Base-by-base conservation (phyloP, 2,329 filamentous ascomycete genomes). In the Colletotrichum tropicale region DNA sequence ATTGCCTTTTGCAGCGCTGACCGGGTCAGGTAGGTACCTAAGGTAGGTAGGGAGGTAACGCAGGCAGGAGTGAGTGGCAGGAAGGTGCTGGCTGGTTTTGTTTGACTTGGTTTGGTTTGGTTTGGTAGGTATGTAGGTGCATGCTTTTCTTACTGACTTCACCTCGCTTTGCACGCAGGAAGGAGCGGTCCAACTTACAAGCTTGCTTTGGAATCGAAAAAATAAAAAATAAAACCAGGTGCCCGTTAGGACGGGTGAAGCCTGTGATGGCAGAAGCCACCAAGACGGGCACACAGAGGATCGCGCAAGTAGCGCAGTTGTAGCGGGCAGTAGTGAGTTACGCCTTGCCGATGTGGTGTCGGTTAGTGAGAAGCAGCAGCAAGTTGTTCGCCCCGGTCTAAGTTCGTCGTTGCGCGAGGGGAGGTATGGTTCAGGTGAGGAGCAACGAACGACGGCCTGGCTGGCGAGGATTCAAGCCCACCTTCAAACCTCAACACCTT, bases 371-470 rank as follows among this genome's bases (percentile, higher is more conserved):
- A 71, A 58, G 60, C 60, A 58, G 58, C 58, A 61, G 55, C 36
- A 38, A 36, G 43, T 34, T 56, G 15, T 15, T 67, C 30, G 60
- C 58, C 66, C 70, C 56, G 55, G 38, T 62, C 56, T 43, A 16
- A 55, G 58, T 60, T 65, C 26, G 56, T 62, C 56, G 66, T 68
- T 68, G 66, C 66, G 66, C 66, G 48, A 36, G 30, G 24, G 36
- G 16, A 65, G 55, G 71, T 60, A 71, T 38, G 24, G 72, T 66
- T 74, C 71, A 71, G 61, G 61, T 70, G 67, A 74, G 48, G 30
- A 58, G 66, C 26, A 36, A 43, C 28, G 38, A 38, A 34, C 16
- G 32, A 21, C 18, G 48, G 30, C 32, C 48, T 67, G 58, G 58
- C 58, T 58, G 52, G 66, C 48, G 52, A 68, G 32, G 52, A 58